Percentiles rank a stretch among this genome's conserved stretches.
Conservation (phyloP, 768 basidiomycete genomes). For the Psilocybe cyanescens region DNA sequence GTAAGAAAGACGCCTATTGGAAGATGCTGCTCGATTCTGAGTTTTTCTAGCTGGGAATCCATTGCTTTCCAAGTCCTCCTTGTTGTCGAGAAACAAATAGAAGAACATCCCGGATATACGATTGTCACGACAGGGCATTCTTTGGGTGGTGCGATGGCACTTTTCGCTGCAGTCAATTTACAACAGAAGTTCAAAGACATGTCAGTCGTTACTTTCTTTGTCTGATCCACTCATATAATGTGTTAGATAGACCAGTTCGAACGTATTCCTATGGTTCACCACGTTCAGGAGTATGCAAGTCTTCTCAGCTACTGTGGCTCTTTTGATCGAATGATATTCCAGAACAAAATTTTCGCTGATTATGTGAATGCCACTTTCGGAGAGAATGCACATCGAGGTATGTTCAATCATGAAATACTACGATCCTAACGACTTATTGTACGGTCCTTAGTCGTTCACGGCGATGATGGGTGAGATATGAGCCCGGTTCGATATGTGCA, state of each 20-base stretch:
- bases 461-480: constrained; percentile 45
- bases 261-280: constrained; percentile 58
- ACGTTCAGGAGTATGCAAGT: constrained; percentile 43
- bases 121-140: constrained; percentile 58
- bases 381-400: constrained; percentile 46
- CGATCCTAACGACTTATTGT: background rate
- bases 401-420: background rate
- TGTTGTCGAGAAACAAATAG: constrained; percentile 38
- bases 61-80: constrained; percentile 43
- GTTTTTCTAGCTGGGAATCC: constrained; percentile 50
- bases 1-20: constrained; percentile 30
- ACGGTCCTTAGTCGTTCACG: constrained; percentile 46
- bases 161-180: constrained; percentile 49
- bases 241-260: constrained; percentile 31
- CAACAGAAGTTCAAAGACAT: constrained; percentile 38
- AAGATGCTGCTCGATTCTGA: background rate
- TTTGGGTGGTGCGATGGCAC: constrained; percentile 54
- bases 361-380: constrained; percentile 47
- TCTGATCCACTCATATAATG: background rate
- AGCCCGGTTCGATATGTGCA: background rate
- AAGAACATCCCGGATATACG: constrained; percentile 36
- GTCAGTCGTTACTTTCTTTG: background rate
- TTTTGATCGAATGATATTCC: background rate
- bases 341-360: constrained; percentile 51
- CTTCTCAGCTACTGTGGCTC: background rate